These are phyloP conservation scores for Yamadazyma atlantica DNA, from an alignment of 1,139 yeast genomes.

Conservation along the genomic window DNA sequence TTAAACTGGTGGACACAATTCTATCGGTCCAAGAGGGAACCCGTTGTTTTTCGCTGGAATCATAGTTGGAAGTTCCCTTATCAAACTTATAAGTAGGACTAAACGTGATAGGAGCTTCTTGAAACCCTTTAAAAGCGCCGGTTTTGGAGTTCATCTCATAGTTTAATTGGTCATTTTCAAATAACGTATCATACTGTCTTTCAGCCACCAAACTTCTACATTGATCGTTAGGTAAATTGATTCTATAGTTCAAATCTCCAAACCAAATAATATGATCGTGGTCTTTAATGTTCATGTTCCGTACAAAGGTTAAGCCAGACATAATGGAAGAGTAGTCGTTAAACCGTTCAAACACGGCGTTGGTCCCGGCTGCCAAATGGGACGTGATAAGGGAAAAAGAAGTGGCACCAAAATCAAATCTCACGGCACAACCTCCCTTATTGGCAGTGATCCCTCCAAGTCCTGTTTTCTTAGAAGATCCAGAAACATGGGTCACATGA, in stretches of 20 bases:
- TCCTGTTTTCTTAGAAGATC: conserved; percentile 83
- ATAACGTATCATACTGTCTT: conserved; percentile 50
- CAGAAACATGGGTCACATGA: conserved; percentile 71
- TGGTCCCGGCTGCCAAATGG: conserved; percentile 91
- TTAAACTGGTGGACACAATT: conserved; percentile 50
- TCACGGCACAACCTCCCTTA: conserved; percentile 88
- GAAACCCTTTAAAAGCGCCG: conserved; percentile 84
- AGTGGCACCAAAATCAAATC: conserved; percentile 75
- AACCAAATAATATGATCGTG: conserved; percentile 91
- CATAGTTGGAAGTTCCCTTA: conserved; percentile 80
- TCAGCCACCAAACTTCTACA: conserved; percentile 58
- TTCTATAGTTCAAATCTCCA: conserved; percentile 93
- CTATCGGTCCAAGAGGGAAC: conserved; percentile 98
- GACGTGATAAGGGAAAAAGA: conserved; percentile 83
- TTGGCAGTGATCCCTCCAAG: conserved; percentile 91
- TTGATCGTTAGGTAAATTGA: conserved; percentile 70
- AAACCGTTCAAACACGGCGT: conserved; percentile 81
- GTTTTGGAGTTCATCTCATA: conserved; percentile 63
- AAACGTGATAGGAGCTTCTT: conserved; percentile 76
- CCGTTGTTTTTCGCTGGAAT: conserved; percentile 87
- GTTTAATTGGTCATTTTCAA: conserved; percentile 78
- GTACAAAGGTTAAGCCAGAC: conserved; percentile 73
- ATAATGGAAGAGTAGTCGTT: conserved; percentile 83
- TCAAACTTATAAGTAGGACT: conserved; percentile 94
- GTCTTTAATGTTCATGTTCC: conserved; percentile 68